These are phyloP conservation scores for Penicillium fuscoglaucum DNA, from an alignment of 2,329 filamentous ascomycete species.

Conservation along the genomic window DNA sequence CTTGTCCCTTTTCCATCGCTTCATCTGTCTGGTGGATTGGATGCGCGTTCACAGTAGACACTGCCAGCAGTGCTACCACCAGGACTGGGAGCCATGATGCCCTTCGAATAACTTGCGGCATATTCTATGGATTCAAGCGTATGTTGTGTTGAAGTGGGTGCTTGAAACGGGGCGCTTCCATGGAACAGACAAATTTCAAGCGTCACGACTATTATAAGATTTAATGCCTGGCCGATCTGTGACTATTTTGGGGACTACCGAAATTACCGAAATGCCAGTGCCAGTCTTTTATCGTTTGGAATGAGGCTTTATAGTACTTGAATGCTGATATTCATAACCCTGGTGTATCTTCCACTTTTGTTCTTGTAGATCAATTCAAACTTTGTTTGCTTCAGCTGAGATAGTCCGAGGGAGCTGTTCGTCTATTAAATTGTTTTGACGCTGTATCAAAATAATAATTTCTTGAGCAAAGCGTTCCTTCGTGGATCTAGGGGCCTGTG, in stretches of 20 bases:
- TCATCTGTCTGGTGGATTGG: conserved; percentile 13
- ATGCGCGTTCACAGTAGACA: conserved; percentile 15
- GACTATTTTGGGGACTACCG: background rate
- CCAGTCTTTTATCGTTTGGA: conserved; percentile 14
- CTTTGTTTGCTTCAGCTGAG: background rate
- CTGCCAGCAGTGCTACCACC: conserved; percentile 6
- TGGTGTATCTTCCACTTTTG: background rate
- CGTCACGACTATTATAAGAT: background rate
- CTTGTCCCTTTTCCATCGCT: background rate
- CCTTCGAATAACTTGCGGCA: conserved; percentile 3
- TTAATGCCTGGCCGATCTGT: background rate
- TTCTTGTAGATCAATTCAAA: background rate
- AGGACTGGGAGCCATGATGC: conserved; percentile 5
- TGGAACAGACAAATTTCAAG: background rate
- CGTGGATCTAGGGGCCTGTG: conserved; percentile 18
- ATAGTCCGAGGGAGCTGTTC: background rate
- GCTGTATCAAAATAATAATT: background rate
- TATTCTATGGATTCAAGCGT: background rate
- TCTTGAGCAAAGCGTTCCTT: background rate
- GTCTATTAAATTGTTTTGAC: background rate
- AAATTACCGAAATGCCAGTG: conserved; percentile 3
- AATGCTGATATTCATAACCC: conserved; percentile 11
- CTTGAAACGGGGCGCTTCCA: background rate
- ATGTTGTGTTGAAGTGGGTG: background rate
- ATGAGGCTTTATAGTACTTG: conserved; percentile 11